Base-by-base conservation (phyloP, 306 rosid species). In the Hippophae tibetana region DNA sequence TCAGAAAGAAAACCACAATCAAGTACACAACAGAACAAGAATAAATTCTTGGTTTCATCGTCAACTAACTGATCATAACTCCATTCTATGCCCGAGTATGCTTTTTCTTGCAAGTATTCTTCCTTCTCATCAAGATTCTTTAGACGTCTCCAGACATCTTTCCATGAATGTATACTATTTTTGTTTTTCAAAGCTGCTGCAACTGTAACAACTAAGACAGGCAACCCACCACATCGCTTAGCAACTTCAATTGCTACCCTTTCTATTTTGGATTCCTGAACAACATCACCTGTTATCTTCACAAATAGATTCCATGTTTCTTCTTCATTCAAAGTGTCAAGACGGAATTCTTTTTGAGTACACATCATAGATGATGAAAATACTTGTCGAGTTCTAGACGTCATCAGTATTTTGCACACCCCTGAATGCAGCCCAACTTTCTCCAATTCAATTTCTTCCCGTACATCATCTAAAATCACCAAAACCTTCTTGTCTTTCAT, bases 301-400 rank as follows among this genome's bases (percentile, higher is more conserved):
- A 3, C 13, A n/a, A 81, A 81, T 7, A 81, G 58, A 46, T 51
- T 62, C 79, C 74, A 70, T 0, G 51, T 27, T 63, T 82, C 84
- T 4, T 75, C 69, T 47, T 13, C 2, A 10, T 49, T 6, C 25
- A 78, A 31, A 0, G 58, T 40, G 2, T 76, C 9, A 23, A 82
- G 52, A 3, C 1, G 6, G 5, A 78, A 63, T 42, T 43, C 66
- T 42, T 58, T 52, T 54, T 82, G 42, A 5, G 54, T 64, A 42
- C 66, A 5, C 76, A 78, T 75, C 5, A 43, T 51, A 1, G 18
- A n/a, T 1, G 79, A 72, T 3, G 55, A 9, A 31, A 31, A 31
- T 3, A 63, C 49, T 0, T 60, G 40, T 61, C 58, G 54, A 10
- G 3, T 47, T 55, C 87, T 23, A 18, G 81, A 82, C 6, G 75